phyloP scores from a whole-genome alignment of 73 alveolate genomes.

The Symbiodinium natans region DNA sequence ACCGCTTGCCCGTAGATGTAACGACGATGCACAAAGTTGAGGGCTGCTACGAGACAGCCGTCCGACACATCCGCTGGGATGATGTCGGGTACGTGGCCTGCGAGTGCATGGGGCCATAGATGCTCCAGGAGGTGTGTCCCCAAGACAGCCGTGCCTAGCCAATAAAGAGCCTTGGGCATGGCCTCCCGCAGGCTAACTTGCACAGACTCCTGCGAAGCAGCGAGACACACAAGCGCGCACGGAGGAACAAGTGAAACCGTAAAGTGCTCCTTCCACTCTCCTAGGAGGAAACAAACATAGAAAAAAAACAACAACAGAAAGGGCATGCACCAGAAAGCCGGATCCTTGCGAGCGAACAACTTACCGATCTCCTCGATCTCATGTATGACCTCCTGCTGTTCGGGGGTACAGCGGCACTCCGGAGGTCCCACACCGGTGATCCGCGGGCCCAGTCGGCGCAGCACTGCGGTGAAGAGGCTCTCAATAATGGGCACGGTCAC shows the following conservation, averaged over 20 bases:
- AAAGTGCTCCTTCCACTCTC: too few relatives aligned
- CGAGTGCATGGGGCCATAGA: neutral
- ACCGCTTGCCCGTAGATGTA: neutral
- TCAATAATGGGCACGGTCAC: slow-evolving; percentile 27
- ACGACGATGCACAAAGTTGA: neutral
- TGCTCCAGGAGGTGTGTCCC: neutral
- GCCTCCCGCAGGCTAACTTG: too few relatives aligned
- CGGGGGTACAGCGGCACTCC: neutral
- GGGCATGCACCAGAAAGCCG: too few relatives aligned
- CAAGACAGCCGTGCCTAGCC: neutral
- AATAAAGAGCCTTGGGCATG: neutral
- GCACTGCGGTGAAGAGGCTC: neutral
- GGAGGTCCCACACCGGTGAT: neutral
- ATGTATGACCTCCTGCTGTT: neutral
- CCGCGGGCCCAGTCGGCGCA: slow-evolving; percentile 18
- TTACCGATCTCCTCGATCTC: slow-evolving; percentile 37
- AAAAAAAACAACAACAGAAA: too few relatives aligned
- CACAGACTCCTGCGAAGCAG: too few relatives aligned
- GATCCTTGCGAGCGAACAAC: slow-evolving; percentile 7
- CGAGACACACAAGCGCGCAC: too few relatives aligned
- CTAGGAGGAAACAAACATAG: too few relatives aligned
- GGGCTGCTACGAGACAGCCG: neutral
- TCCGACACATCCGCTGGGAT: neutral
- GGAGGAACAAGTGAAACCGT: too few relatives aligned
- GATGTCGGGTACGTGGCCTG: neutral